These are phyloP conservation scores for Globisporangium paddicum DNA, from an alignment of 352 stramenopile species.

Conservation along the genomic window DNA sequence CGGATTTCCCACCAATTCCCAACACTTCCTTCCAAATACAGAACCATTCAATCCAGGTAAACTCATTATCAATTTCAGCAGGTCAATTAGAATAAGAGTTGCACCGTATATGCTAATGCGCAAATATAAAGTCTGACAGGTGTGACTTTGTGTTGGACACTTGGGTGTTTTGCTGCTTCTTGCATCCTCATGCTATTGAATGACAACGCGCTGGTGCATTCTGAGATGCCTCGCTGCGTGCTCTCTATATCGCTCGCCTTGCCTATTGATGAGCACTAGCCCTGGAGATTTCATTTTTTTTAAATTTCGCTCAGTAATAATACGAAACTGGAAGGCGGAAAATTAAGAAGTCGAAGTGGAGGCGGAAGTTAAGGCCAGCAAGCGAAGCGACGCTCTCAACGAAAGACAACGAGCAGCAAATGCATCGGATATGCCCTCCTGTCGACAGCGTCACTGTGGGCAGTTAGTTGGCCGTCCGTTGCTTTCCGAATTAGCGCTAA, in stretches of 20 bases:
- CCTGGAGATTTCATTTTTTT: too few species aligned
- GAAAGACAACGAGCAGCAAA: not conserved
- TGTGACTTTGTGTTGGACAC: not conserved
- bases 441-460: too few species aligned
- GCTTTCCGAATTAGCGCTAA: not conserved
- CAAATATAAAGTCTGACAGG: not conserved
- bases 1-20: not conserved
- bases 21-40: not conserved
- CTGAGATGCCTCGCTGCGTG: not conserved
- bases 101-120: not conserved
- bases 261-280: too few species aligned
- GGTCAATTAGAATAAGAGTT: not conserved
- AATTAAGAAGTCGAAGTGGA: not conserved
- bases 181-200: not conserved
- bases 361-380: not conserved
- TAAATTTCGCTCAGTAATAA: too few species aligned
- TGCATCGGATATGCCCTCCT: too few species aligned
- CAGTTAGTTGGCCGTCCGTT: not conserved
- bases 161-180: not conserved
- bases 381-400: not conserved
- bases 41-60: not conserved
- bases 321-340: too few species aligned
- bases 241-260: too few species aligned
- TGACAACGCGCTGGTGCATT: not conserved
- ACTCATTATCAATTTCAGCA: not conserved